Base-by-base conservation (phyloP, 768 basidiomycete genomes). In the Suillus occidentalis region DNA sequence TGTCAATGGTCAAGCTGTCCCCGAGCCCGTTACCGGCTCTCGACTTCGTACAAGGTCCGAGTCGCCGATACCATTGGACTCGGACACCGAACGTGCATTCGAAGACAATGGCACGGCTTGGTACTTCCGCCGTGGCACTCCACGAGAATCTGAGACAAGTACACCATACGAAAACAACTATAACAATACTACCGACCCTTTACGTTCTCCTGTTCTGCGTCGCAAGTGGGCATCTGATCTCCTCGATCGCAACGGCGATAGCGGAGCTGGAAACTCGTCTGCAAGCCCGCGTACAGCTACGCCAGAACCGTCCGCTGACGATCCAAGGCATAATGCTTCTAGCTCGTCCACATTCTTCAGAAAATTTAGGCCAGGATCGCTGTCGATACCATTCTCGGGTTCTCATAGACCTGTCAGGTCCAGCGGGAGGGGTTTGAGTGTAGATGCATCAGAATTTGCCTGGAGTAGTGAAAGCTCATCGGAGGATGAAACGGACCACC, bases 61-160 rank as follows among this genome's bases (percentile, higher is more conserved):
- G 34, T 75, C 77, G 12, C 88, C 90, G 12, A 73, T 92, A 42
- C 85, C 92, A 10, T 81, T 90, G 62, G 94, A 95, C 69, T 89
- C 91, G 0, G 94, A 96, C 72, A 86, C 86, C 0, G 94, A 95
- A 75, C 81, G 80, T 6, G 89, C 89, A 1, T 91, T 91, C 71
- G 76, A 80, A 6, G 62, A 67, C 43, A 84, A 83, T 61, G 84
- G 85, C 2, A 84, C 86, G 22, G 77, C 79, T 36, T 82, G 84
- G 78, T 85, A 85, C 63, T 87, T 84, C 69, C 83, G 80, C 66
- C 84, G 84, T 50, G 82, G 81, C 12, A 63, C 67, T 22, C 52
- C 47, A 47, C 74, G 76, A 1, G 75, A 70, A 22, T 78, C 79
- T 22, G 78, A 77, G n/a, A 65, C 63, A 18, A 71, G 75, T 8